Base-by-base conservation (phyloP, 768 basidiomycete genomes). In the Lyophyllum decastes region DNA sequence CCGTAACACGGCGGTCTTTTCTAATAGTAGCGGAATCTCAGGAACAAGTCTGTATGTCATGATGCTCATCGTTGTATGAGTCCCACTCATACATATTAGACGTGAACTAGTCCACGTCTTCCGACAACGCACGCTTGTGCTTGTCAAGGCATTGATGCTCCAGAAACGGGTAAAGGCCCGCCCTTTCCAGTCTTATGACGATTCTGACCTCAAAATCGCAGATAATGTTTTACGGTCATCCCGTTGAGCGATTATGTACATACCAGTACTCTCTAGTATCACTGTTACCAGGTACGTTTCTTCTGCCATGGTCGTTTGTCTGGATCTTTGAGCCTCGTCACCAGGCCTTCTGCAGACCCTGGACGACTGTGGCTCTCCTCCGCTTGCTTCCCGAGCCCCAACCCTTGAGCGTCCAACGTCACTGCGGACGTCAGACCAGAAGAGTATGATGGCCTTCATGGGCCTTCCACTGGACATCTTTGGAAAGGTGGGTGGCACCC, bases 201-300 rank as follows among this genome's bases (percentile, higher is more conserved):
- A 11, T 57, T 38, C 50, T 64, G 17, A 56, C 45, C 21, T 52
- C 24, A 34, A 9, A 5, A 43, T 25, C 5, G 49, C 67, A 96
- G 94, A 90, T 98, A 57, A 90, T 98, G 88, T 95, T 99, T 72
- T 97, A 84, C 66, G 95, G 95, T 6, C 93, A 96, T 67, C 96
- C 96, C 0, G 96, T 98, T 2, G 97, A 99, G 72, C 87, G 88
- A 46, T 75, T 99, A 19, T 98, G 96, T 75, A 98, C 95, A 24
- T 98, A 94, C 68, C 97, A 99, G 70, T 99, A 99, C 71, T 96
- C 95, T 0, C 80, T 98, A n/a, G 84, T 97, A 47, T 94, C 96
- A 0, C 79, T 98, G 8, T 82, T 98, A 59, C 96, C 96, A 10
- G 91, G 93, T 92, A 50, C 47, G 82, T 66, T n/a, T 11, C 12